phyloP scores from a whole-genome alignment of 176 grass and related monocot genomes.

The Oryza meyeriana region DNA sequence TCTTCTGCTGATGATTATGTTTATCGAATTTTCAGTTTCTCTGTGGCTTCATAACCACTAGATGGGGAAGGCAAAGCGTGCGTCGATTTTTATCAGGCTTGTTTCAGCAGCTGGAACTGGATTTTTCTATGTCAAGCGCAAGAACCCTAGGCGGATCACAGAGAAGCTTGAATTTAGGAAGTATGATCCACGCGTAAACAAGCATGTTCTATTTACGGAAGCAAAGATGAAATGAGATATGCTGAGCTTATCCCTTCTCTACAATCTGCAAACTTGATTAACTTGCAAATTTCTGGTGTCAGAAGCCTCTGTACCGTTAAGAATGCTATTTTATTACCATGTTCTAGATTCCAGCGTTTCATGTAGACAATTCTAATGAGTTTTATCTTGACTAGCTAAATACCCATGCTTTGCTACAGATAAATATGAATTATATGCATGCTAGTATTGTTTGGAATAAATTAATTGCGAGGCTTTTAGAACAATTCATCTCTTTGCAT shows the following conservation, averaged over 20 bases:
- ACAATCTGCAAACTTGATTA: neutral
- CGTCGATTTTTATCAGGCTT: slow-evolving; percentile 62
- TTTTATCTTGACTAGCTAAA: no score
- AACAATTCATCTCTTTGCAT: no score
- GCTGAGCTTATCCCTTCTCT: neutral
- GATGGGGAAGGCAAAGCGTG: slow-evolving; percentile 73
- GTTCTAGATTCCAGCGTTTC: no score
- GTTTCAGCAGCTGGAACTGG: slow-evolving; percentile 73
- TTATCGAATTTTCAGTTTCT: neutral
- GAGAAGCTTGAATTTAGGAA: slow-evolving; percentile 80
- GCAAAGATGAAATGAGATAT: slow-evolving; percentile 70
- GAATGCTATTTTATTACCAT: no score
- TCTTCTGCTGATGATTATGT: neutral
- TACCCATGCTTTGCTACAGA: no score
- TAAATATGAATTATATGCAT: no score
- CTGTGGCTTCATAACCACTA: neutral
- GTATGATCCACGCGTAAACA: slow-evolving; percentile 64
- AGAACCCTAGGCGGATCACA: slow-evolving; percentile 62
- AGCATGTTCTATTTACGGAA: slow-evolving; percentile 70
- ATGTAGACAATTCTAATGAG: no score
- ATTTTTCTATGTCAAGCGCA: slow-evolving; percentile 71
- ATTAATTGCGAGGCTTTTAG: no score
- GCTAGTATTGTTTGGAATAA: no score
- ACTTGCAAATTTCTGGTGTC: no score
- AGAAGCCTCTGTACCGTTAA: neutral